These are phyloP conservation scores for Atkinsonella hypoxylon DNA, from an alignment of 2,329 filamentous ascomycete genomes.

Conservation along the genomic window DNA sequence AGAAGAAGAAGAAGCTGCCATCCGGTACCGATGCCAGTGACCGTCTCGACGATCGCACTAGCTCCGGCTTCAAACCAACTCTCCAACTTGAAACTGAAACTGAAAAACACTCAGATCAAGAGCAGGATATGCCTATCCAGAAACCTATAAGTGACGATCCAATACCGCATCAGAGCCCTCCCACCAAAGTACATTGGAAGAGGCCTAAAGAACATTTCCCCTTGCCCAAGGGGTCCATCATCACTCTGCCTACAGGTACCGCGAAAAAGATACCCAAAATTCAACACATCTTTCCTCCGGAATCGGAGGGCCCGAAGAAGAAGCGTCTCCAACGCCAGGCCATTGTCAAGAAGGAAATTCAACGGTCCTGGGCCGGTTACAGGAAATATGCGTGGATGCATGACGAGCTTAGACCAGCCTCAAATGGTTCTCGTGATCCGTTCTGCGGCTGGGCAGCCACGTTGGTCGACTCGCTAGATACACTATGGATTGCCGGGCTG, in stretches of 20 bases:
- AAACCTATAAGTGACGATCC: conserved; percentile 14
- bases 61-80: not conserved
- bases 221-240: conserved; percentile 56
- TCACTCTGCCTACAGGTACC: conserved; percentile 60
- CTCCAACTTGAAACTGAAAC: not conserved
- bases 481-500: conserved; percentile 77
- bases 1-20: not conserved
- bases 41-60: too few species aligned
- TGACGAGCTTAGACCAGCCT: conserved; percentile 72
- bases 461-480: conserved; percentile 70
- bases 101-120: not conserved
- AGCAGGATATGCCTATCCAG: conserved; percentile 13
- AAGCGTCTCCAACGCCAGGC: conserved; percentile 53
- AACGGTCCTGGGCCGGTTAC: conserved; percentile 74
- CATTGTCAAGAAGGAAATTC: conserved; percentile 61
- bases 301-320: conserved; percentile 46
- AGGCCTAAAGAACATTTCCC: conserved; percentile 70
- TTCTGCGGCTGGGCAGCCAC: conserved; percentile 92
- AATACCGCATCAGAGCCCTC: conserved; percentile 1
- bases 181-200: conserved; percentile 51
- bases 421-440: conserved; percentile 56
- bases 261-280: conserved; percentile 63
- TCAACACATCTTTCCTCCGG: conserved; percentile 59
- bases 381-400: conserved; percentile 69
- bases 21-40: not conserved